phyloP scores from a whole-genome alignment of 306 rosid genomes.

The Morella rubra region DNA sequence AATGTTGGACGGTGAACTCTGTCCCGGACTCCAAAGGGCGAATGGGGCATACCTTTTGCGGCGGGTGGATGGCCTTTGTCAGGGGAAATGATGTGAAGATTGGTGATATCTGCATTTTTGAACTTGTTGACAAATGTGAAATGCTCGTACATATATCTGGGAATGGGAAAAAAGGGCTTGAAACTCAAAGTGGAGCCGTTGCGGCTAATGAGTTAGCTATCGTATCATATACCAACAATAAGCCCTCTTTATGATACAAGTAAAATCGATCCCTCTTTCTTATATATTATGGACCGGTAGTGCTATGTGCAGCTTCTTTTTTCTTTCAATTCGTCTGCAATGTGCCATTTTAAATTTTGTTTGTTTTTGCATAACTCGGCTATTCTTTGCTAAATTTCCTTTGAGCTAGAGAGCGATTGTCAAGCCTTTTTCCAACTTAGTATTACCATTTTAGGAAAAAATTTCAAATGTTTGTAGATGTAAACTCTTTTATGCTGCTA shows the following conservation, averaged over 20 bases:
- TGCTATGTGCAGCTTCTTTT: neutral
- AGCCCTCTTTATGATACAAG: conserved; percentile 31
- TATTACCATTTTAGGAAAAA: neutral
- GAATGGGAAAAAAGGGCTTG: conserved; percentile 61
- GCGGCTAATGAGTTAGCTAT: conserved; percentile 41
- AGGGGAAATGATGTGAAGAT: conserved; percentile 72
- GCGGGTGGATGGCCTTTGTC: conserved; percentile 96
- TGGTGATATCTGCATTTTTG: conserved; percentile 86
- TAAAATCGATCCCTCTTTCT: conserved; percentile 19
- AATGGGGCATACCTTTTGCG: conserved; percentile 79
- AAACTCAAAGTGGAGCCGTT: conserved; percentile 38
- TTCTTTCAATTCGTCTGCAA: conserved; percentile 6
- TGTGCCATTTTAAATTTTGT: neutral
- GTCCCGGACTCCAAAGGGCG: conserved; percentile 86
- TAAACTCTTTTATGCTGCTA: neutral
- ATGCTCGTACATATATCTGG: conserved; percentile 76
- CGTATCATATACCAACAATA: conserved; percentile 42
- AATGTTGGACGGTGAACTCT: conserved; percentile 84
- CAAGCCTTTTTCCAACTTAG: neutral
- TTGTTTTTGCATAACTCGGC: neutral
- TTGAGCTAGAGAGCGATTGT: neutral
- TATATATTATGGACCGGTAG: conserved; percentile 25
- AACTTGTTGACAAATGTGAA: conserved; percentile 63
- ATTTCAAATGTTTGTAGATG: neutral
- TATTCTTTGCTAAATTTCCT: neutral